phyloP scores from a whole-genome alignment of 352 stramenopile species.

The Globisporangium lucens region DNA sequence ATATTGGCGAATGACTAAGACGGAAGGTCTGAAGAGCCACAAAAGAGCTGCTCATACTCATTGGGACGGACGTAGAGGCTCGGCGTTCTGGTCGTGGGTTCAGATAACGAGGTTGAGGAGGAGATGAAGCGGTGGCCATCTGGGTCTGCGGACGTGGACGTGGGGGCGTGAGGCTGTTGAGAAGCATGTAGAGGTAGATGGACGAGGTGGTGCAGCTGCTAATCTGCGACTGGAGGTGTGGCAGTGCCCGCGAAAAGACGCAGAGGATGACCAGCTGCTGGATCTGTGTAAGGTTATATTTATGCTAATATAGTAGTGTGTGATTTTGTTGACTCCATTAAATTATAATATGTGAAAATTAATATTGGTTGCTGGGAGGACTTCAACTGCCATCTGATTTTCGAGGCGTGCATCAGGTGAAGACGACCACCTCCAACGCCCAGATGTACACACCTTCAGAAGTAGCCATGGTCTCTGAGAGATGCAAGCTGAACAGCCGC shows the following conservation, averaged over 20 bases:
- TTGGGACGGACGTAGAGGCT: neutral
- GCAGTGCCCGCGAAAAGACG: neutral
- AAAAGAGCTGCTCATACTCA: neutral
- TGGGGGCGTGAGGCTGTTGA: neutral
- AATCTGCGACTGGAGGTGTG: neutral
- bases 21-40: neutral
- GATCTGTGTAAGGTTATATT: neutral
- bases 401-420: constrained; percentile 1
- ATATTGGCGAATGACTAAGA: neutral
- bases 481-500: neutral
- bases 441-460: neutral
- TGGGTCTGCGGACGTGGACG: neutral
- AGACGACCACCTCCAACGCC: neutral
- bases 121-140: neutral
- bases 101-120: constrained; percentile 1
- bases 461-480: neutral
- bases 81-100: constrained; percentile 2
- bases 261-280: neutral
- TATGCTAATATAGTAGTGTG: neutral
- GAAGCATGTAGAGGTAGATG: neutral
- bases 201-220: neutral
- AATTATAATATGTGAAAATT: neutral
- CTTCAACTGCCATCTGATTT: neutral
- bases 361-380: neutral
- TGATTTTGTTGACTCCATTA: neutral